Evolutionary conservation across 2,329 filamentous ascomycete species (phyloP), one percentile per base, ranked within the genome.

Genomic region (Scedosporium boydii): DNA sequence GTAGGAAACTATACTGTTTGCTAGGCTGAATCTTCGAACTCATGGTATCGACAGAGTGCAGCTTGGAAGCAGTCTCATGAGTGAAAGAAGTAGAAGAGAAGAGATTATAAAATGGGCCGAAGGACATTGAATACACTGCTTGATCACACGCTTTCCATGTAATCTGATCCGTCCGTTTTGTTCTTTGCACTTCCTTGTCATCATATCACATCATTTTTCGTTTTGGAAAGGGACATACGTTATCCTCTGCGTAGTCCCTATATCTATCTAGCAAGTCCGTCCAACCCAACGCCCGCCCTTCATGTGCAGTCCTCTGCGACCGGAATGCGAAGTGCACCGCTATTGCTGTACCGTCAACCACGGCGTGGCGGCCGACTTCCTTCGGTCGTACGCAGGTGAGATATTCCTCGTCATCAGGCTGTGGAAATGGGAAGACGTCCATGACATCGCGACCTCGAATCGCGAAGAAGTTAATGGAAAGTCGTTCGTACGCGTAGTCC

Each of bases 261-360:
- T 84, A 85, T 38, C 83, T 74, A 44, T 78, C 75, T 7, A 86
- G 70, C 16, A 85, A 71, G 66, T 86, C 82, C 0, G 82, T 84
- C 59, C 51, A 58, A 9, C 34, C 51, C 9, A 58, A 34, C 3
- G 23, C 9, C 9, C 55, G 18, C 3, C 60, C 51, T 38, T 46
- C 41, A 74, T 71, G n/a, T 77, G 75, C 62, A 84, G 72, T 4
- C 73, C 70, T 18, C 64, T 78, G 75, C 6, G 73, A 74, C 10
- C 71, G 73, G 61, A 81, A 81, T 64, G 77, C 78, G 66, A 82
- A 85, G 69, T 85, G 82, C 4, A 77, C 77, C 3, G 78, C 82
- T 7, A 85, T 69, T 1, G 80, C 79, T 62, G 79, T 76, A 4
- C 81, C 82, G 68, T 85, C 81, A 16, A 84, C 80, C 16, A 81